Base-by-base conservation (phyloP, 1,284 basidiomycete species). In the Exobasidium cylindrosporum region DNA sequence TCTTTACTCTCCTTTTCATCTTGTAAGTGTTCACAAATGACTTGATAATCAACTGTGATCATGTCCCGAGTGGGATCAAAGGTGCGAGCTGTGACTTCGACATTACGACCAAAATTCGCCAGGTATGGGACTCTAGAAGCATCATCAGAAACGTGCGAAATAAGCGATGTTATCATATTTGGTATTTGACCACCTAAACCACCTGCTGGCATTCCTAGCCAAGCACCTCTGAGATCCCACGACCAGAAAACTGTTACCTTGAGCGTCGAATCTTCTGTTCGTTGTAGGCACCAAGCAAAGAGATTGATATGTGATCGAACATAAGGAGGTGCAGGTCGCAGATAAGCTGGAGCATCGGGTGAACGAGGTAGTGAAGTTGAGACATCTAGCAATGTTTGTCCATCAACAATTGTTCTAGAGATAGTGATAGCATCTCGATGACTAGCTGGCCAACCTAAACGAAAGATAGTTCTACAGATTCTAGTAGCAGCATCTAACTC, bases 391-490 rank as follows among this genome's bases (percentile, higher is more conserved):
- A 97, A 83, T 7, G 91, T 92, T 2, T 66, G 55, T 29, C 65
- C 61, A 56, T 67, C 69, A 7, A 66, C 55, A 4, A 69, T 54
- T 0, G 68, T 68, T 14, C 70, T 46, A 50, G 64, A 62, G 57
- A 73, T 61, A 58, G 69, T 54, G 61, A 73, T 40, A 44, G 65
- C 52, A 43, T 79, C 77, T 23, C 77, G 69, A 0, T 75, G 73
- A 90, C 89, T 95, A 59, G 92, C 92, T 61, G 95, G 95, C 95
- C 95, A 97, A 1, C 95, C 96, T 6, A 97, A 82, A 4, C 88
- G 87, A 79, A 91, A 97, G 72, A 92, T 90, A 0, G 92, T 94
- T 83, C 90, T 92, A 56, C 86, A 85, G 71, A 97, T 89, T 64
- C 91, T 84, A 3, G 92, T 95, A 63, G 86, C 85, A 29, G 88